phyloP scores from a whole-genome alignment of 179 eudicot species.

The Beta macrorhiza region DNA sequence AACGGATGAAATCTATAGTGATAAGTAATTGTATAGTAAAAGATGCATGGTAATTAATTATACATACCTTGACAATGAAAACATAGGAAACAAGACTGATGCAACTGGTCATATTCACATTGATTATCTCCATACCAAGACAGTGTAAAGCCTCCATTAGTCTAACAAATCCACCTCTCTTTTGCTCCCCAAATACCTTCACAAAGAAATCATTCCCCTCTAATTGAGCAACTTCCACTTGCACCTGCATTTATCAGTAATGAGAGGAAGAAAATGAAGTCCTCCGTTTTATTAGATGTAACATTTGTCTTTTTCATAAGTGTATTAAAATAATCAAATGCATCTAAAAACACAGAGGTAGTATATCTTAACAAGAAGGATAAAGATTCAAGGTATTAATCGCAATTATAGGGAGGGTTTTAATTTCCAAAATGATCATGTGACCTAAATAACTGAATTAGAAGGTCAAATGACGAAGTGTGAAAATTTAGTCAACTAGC shows the following conservation, averaged over 20 bases:
- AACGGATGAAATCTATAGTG: too few relatives aligned
- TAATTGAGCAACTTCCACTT: slow-evolving; percentile 75
- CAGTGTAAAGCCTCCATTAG: slow-evolving; percentile 71
- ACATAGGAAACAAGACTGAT: slow-evolving; percentile 69
- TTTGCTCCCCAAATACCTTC: slow-evolving; percentile 84
- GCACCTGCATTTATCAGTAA: slow-evolving; percentile 47
- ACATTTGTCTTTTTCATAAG: too few relatives aligned
- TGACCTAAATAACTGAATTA: too few relatives aligned
- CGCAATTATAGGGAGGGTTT: too few relatives aligned
- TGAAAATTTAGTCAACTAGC: too few relatives aligned
- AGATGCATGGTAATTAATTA: not conserved
- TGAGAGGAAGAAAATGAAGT: not conserved
- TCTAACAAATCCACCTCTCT: slow-evolving; percentile 76
- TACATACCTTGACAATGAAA: slow-evolving; percentile 72
- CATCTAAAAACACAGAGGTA: too few relatives aligned
- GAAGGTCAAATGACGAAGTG: too few relatives aligned
- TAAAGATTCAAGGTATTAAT: too few relatives aligned
- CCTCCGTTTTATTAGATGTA: too few relatives aligned
- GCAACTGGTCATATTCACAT: slow-evolving; percentile 77
- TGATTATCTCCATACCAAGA: slow-evolving; percentile 78
- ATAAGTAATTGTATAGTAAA: not conserved
- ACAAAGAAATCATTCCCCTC: slow-evolving; percentile 83
- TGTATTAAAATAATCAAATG: too few relatives aligned
- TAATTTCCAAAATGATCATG: too few relatives aligned
- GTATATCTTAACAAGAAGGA: too few relatives aligned